Evolutionary conservation across 2,329 filamentous ascomycete species (phyloP).

Genomic region (Teratosphaeriaceae sp.): DNA sequence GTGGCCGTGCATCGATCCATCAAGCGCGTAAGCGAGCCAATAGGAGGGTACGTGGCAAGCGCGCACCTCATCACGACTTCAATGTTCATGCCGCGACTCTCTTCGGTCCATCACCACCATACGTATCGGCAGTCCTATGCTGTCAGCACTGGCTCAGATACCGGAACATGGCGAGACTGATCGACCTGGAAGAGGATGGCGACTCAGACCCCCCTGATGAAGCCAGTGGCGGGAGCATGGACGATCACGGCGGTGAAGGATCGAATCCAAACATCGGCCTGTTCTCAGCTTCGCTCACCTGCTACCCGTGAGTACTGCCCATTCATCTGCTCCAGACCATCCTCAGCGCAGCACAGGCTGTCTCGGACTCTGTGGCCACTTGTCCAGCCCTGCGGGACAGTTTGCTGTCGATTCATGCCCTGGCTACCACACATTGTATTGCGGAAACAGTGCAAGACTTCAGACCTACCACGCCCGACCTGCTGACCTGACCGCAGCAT

Average conservation of each 20-base stretch:
- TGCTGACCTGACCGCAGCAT: constrained; percentile 49
- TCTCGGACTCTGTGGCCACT: no score
- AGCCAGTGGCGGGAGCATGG: constrained; percentile 3
- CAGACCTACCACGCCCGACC: no score
- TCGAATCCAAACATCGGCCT: constrained; percentile 49
- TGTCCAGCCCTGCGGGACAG: no score
- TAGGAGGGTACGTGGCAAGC: no score
- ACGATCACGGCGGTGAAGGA: constrained; percentile 20
- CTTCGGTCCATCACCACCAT: no score
- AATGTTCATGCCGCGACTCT: background rate
- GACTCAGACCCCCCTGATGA: constrained; percentile 16
- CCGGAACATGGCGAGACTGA: constrained; percentile 35
- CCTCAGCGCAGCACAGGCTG: no score
- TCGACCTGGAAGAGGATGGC: constrained; percentile 36
- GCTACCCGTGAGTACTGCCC: constrained; percentile 53
- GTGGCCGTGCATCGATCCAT: no score
- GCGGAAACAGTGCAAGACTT: no score
- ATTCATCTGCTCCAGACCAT: no score
- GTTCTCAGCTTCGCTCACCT: constrained; percentile 56
- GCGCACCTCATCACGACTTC: background rate
- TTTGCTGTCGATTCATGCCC: no score
- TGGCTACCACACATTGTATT: no score
- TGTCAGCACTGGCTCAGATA: background rate
- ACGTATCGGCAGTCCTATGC: constrained; percentile 2
- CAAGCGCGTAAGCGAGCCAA: no score